These are phyloP conservation scores for Magnaporthiopsis rhizophila DNA, from an alignment of 2,329 filamentous ascomycete species.

Conservation along the genomic window DNA sequence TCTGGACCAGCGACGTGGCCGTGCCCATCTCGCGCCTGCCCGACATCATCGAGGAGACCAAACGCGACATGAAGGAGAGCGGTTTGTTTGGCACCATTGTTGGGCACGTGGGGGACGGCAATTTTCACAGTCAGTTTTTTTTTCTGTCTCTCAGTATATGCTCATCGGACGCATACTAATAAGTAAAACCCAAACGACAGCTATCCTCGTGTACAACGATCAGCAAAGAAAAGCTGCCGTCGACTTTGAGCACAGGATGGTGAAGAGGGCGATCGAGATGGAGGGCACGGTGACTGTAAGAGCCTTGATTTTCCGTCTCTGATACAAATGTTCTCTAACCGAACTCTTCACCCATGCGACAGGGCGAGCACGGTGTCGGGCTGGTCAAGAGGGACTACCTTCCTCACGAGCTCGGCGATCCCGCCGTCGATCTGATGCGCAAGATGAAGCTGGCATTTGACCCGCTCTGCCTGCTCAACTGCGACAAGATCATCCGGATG, in stretches of 20 bases:
- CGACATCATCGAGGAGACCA: constrained; percentile 70
- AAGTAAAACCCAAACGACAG: neutral
- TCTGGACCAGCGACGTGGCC: constrained; percentile 83
- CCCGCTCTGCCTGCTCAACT: constrained; percentile 62
- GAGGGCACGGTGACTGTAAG: constrained; percentile 72
- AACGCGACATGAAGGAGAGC: constrained; percentile 60
- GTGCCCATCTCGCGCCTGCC: constrained; percentile 70
- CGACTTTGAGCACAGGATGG: constrained; percentile 71
- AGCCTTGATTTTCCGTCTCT: constrained; percentile 1
- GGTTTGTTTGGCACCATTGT: constrained; percentile 68
- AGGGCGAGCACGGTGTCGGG: constrained; percentile 77
- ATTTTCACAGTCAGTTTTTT: constrained; percentile 43
- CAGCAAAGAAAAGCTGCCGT: constrained; percentile 59
- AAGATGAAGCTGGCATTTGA: constrained; percentile 79
- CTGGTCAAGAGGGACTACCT: constrained; percentile 81
- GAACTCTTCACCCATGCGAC: neutral
- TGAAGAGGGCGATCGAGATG: constrained; percentile 75
- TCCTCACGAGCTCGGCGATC: constrained; percentile 65
- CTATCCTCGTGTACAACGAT: constrained; percentile 55
- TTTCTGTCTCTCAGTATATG: neutral
- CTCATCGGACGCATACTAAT: neutral
- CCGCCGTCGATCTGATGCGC: constrained; percentile 74
- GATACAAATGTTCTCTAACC: neutral
- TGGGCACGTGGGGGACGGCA: constrained; percentile 64
- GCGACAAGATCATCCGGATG: constrained; percentile 60